Percentiles rank a stretch among this genome's conserved stretches.
Evolutionary conservation across 441 rosid species (phyloP).

Genomic region (Melianthus villosus): DNA sequence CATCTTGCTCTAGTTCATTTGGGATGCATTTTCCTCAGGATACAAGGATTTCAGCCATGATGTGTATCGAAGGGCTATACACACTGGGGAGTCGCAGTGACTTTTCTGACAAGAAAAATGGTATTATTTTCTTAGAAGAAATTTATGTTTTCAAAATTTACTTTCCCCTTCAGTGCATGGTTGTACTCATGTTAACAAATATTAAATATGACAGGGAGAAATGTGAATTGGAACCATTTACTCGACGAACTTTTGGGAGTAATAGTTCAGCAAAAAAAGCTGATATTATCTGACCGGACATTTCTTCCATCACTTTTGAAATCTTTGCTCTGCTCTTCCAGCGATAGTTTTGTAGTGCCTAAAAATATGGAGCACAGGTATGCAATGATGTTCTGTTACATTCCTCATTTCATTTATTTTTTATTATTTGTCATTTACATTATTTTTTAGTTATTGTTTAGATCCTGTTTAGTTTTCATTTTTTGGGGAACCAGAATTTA

Average conservation of each 20-base stretch:
- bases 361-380: constrained; percentile 62
- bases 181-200: constrained; percentile 2
- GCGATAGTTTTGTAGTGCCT: constrained; percentile 48
- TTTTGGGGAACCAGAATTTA: too few species aligned
- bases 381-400: too few species aligned
- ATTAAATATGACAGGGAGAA: constrained; percentile 41
- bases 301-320: constrained; percentile 68
- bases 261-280: constrained; percentile 67
- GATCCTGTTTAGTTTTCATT: too few species aligned
- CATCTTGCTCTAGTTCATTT: too few species aligned
- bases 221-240: constrained; percentile 50
- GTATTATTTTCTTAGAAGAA: constrained; percentile 20
- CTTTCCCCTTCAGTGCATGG: background rate
- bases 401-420: too few species aligned
- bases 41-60: constrained; percentile 55
- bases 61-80: constrained; percentile 55
- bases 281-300: constrained; percentile 59
- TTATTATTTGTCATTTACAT: too few species aligned
- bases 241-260: constrained; percentile 58
- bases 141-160: constrained; percentile 1
- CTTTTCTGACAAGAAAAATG: constrained; percentile 85
- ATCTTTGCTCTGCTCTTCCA: constrained; percentile 53
- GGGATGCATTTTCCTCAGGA: constrained; percentile 42
- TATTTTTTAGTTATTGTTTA: too few species aligned
- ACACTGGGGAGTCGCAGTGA: constrained; percentile 31